Evolutionary conservation across 352 stramenopile genomes (phyloP), one percentile per base, ranked within the genome.

Genomic region (Pythium aphanidermatum): DNA sequence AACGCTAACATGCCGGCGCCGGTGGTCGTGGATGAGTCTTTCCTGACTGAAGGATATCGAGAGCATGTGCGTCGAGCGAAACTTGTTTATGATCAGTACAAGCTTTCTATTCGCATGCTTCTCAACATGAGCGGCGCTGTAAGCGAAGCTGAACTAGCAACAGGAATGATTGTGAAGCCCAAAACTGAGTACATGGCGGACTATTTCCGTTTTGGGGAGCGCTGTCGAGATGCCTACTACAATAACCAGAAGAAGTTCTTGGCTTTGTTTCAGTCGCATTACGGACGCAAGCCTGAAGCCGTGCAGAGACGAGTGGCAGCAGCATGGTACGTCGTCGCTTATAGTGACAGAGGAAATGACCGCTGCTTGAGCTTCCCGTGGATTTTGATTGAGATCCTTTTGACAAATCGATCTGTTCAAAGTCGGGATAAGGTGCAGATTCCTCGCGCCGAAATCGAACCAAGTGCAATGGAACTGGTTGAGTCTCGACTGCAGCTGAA

Each of bases 131-230:
- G 70, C 11, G 76, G 81, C 7, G 77, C 81, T 13, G 51, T 61
- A 24, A 71, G 54, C 0, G 82, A 92, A 26, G 60, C 70, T 12
- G 79, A 93, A 24, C 63, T 93, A 1, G 68, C 74, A 0, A 86
- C 81, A 13, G 82, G 82, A 9, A 85, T 84, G 70, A 75, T 87
- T 45, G 64, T 86, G 29, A 67, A 83, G 16, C 62, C 67, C 4
- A 58, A 63, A 30, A 84, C 51, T 30, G 53, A 78, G 29, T 74
- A 85, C 44, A 81, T 75, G 23, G 67, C 70, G 4, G 70, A 91
- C 21, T 91, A 91, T 48, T 91, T 91, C 41, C 75, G 79, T 4
- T 87, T 81, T 40, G 74, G 76, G 14, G 79, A 86, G 32, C 68
- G 72, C 28, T 87, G 74, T 28, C 76, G 83, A 27, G 76, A 93